phyloP scores from a whole-genome alignment of 345 rosid genomes.

The Populus tremula region DNA sequence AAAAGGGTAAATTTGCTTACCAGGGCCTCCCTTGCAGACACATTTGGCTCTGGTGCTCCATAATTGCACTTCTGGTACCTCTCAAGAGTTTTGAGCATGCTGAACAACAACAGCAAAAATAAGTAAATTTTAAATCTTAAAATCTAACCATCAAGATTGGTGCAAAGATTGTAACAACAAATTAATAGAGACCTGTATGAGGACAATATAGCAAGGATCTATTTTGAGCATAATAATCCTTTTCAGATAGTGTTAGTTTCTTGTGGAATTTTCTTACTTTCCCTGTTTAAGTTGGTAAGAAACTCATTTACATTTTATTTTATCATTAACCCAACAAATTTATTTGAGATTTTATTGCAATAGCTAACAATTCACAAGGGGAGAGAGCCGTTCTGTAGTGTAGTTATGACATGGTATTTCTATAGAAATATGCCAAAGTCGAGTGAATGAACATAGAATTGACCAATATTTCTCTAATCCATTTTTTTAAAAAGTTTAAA shows the following conservation, averaged over 20 bases:
- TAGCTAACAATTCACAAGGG: not conserved
- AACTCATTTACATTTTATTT: not conserved
- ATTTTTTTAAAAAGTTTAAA: not conserved
- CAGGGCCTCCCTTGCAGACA: conserved; percentile 81
- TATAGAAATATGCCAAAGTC: too few species aligned
- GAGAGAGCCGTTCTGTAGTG: not conserved
- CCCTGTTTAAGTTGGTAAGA: not conserved
- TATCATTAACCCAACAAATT: not conserved
- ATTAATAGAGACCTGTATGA: not conserved
- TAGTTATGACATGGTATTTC: not conserved
- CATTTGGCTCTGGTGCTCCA: conserved; percentile 87
- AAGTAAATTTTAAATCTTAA: not conserved
- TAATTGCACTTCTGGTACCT: conserved; percentile 96
- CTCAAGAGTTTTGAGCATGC: conserved; percentile 94
- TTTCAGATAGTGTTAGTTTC: not conserved
- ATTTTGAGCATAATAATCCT: not conserved
- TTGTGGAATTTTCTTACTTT: not conserved
- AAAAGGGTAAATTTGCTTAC: conserved; percentile 29
- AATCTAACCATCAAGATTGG: not conserved
- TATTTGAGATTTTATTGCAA: not conserved
- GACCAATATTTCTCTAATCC: not conserved
- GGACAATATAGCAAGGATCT: not conserved
- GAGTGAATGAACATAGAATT: not conserved
- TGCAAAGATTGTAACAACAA: not conserved
- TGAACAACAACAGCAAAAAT: not conserved